A percentile compares a stretch with the other conserved stretches of the same genome.
These are phyloP conservation scores for Scutellospora calospora DNA, from an alignment of 371 early-diverging fungal genomes.

Conservation along the genomic window DNA sequence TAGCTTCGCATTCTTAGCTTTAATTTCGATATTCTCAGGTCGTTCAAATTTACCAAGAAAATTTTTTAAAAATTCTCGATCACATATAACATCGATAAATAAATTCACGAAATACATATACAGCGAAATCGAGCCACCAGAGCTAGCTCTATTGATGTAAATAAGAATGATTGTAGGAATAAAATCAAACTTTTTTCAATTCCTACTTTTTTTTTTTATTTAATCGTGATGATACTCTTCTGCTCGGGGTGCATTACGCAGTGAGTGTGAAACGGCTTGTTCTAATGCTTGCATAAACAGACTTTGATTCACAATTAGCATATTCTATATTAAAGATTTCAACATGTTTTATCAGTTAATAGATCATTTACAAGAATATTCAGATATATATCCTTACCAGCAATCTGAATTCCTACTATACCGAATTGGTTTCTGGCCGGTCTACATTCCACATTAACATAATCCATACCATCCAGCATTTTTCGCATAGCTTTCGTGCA, in stretches of 20 bases:
- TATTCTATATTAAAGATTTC: not conserved
- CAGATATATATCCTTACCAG: slow-evolving; percentile 26
- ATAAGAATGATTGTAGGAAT: too few species aligned
- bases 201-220: too few species aligned
- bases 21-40: too few species aligned
- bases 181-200: too few species aligned
- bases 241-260: not conserved
- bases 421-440: slow-evolving; percentile 8
- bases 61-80: too few species aligned
- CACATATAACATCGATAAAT: too few species aligned
- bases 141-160: too few species aligned
- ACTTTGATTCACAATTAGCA: slow-evolving; percentile 23
- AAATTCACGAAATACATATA: too few species aligned
- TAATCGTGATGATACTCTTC: not conserved
- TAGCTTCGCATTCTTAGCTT: too few species aligned
- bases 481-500: slow-evolving; percentile 12
- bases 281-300: slow-evolving; percentile 42
- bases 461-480: not conserved
- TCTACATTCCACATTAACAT: slow-evolving; percentile 6
- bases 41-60: too few species aligned
- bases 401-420: slow-evolving; percentile 39
- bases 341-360: slow-evolving; percentile 40
- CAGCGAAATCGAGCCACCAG: too few species aligned
- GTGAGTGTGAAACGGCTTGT: slow-evolving; percentile 19
- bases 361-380: slow-evolving; percentile 28